These are phyloP conservation scores for Hylodesmum podocarpum DNA, from an alignment of 306 rosid genomes.

Conservation along the genomic window DNA sequence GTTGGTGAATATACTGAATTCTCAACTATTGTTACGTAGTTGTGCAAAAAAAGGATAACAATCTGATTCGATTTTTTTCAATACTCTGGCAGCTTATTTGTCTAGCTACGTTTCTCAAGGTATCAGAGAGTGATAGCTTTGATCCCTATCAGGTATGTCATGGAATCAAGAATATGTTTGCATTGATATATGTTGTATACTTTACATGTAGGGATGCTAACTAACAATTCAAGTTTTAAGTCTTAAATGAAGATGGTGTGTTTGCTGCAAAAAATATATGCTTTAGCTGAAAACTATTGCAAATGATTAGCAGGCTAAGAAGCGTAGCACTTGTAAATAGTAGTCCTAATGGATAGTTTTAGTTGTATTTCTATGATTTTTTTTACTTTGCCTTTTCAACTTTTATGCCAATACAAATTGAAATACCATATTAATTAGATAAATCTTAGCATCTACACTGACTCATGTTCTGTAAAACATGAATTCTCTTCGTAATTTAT, in stretches of 20 bases:
- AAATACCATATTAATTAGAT: background rate
- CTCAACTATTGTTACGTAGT: background rate
- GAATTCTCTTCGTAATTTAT: background rate
- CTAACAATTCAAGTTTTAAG: background rate
- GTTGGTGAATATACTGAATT: slow-evolving; percentile 40
- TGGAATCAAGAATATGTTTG: background rate
- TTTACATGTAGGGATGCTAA: background rate
- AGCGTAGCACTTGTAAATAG: background rate
- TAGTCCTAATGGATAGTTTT: background rate
- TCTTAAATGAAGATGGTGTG: background rate
- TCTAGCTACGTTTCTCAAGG: slow-evolving; percentile 95
- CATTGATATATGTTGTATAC: background rate
- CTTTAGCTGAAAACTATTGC: background rate
- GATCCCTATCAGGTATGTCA: slow-evolving; percentile 91
- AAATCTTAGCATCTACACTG: background rate
- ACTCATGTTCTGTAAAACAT: background rate
- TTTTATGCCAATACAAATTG: background rate
- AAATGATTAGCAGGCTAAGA: background rate
- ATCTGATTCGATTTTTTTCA: background rate
- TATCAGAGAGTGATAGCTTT: slow-evolving; percentile 88
- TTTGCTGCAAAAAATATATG: background rate
- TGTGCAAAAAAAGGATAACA: background rate
- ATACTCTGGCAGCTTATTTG: slow-evolving; percentile 78
- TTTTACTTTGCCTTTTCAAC: background rate
- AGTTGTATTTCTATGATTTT: background rate